Evolutionary conservation across 2,329 filamentous ascomycete genomes (phyloP).

Genomic region (Magnaporthiopsis rhizophila): DNA sequence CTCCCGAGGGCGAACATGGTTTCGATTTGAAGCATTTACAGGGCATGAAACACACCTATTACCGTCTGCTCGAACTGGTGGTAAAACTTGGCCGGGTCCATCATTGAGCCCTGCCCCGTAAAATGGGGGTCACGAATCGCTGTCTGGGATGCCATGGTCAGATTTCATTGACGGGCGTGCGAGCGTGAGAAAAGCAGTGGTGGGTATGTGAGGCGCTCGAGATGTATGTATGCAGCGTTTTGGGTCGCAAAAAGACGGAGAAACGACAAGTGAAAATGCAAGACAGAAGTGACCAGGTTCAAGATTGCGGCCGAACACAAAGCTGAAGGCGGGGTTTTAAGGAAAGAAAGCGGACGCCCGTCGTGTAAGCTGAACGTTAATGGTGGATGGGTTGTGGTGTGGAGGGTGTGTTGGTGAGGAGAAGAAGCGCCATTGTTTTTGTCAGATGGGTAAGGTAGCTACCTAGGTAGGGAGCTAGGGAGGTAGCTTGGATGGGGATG

Average conservation of each 20-base stretch:
- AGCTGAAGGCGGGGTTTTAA: not conserved
- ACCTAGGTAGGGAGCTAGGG: too few relatives aligned
- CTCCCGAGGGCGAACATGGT: not conserved
- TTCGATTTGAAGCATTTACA: not conserved
- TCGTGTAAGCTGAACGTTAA: not conserved
- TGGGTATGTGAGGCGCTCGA: not conserved
- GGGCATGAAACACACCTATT: not conserved
- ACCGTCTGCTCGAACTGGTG: conserved; percentile 4
- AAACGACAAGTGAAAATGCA: not conserved
- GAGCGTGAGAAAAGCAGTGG: not conserved
- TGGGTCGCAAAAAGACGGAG: not conserved
- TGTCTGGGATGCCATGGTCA: not conserved
- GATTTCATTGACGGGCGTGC: not conserved
- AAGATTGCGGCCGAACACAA: not conserved
- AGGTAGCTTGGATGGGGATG: too few relatives aligned
- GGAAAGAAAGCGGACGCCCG: not conserved
- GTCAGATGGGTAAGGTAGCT: too few relatives aligned
- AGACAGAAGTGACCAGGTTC: not conserved
- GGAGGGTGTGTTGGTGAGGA: not conserved
- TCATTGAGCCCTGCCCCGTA: not conserved
- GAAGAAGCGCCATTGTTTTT: not conserved
- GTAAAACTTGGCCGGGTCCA: conserved; percentile 7
- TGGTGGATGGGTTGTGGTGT: too few relatives aligned
- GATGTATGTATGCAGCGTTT: not conserved
- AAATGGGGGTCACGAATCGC: not conserved